Conservation (phyloP, 805 yeast genomes). For the Saccharomycopsis fibuligera region DNA sequence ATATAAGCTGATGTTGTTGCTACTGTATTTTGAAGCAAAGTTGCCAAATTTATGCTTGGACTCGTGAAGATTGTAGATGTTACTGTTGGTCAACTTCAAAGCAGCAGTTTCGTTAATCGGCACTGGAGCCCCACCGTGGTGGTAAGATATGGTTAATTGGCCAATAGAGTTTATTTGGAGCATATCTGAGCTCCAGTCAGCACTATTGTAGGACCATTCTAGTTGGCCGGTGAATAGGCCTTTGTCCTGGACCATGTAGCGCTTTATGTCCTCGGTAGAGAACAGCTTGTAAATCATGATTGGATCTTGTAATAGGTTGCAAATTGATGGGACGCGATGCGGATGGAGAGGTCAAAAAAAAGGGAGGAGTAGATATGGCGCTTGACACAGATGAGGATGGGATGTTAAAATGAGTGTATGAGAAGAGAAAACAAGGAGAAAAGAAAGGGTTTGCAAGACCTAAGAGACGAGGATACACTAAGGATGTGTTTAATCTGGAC, state of each 20-base stretch:
- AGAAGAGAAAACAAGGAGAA: too few relatives aligned
- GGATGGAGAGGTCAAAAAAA: too few relatives aligned
- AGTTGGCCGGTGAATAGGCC: conserved; percentile 22
- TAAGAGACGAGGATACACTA: too few relatives aligned
- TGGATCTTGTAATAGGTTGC: too few relatives aligned
- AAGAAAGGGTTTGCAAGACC: too few relatives aligned
- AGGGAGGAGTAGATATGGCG: too few relatives aligned
- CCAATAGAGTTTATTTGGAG: conserved; percentile 17
- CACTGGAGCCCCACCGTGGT: neutral
- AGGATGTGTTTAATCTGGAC: too few relatives aligned
- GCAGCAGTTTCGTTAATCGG: conserved; percentile 3
- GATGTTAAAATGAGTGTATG: too few relatives aligned
- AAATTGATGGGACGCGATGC: too few relatives aligned
- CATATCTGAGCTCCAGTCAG: conserved; percentile 6
- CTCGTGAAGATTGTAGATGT: conserved; percentile 6
- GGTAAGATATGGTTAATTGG: conserved; percentile 12
- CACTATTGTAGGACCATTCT: conserved; percentile 17
- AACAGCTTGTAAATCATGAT: too few relatives aligned
- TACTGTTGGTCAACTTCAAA: conserved; percentile 4
- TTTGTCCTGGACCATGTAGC: conserved; percentile 13
- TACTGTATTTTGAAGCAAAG: neutral
- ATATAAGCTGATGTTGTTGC: neutral
- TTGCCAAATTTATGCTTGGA: neutral
- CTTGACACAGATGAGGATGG: too few relatives aligned
- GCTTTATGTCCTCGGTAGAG: conserved; percentile 10